A percentile compares a stretch with the other conserved stretches of the same genome.
phyloP scores from a whole-genome alignment of 2,329 filamentous ascomycete species.

The Blumeria hordei region DNA sequence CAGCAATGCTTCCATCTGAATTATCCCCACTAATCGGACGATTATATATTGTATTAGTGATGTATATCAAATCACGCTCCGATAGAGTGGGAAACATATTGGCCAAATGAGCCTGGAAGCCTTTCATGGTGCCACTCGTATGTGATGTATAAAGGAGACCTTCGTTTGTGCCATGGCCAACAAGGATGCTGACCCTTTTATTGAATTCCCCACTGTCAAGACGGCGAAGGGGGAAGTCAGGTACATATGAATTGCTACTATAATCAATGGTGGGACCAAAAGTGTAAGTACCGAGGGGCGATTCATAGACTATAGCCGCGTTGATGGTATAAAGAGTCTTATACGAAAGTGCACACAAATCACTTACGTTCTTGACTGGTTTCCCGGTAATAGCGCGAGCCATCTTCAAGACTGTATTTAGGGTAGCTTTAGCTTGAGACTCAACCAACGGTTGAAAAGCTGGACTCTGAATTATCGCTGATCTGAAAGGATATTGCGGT shows the following conservation, averaged over 20 bases:
- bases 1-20: not conserved
- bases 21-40: not conserved
- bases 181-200: not conserved
- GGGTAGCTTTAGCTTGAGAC: not conserved
- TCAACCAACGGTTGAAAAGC: conserved; percentile 3
- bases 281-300: not conserved
- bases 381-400: conserved; percentile 7
- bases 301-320: not conserved
- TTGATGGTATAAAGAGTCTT: not conserved
- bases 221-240: not conserved
- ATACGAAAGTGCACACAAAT: not conserved
- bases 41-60: not conserved
- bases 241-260: not conserved
- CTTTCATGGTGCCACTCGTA: not conserved
- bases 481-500: conserved; percentile 19
- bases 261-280: not conserved
- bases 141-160: not conserved
- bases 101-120: not conserved
- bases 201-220: not conserved
- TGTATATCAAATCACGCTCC: not conserved
- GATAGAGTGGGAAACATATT: not conserved
- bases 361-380: not conserved
- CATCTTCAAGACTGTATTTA: not conserved
- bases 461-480: conserved; percentile 14
- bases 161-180: not conserved